phyloP scores from a whole-genome alignment of 768 basidiomycete genomes.

The Rhodotorula taiwanensis region DNA sequence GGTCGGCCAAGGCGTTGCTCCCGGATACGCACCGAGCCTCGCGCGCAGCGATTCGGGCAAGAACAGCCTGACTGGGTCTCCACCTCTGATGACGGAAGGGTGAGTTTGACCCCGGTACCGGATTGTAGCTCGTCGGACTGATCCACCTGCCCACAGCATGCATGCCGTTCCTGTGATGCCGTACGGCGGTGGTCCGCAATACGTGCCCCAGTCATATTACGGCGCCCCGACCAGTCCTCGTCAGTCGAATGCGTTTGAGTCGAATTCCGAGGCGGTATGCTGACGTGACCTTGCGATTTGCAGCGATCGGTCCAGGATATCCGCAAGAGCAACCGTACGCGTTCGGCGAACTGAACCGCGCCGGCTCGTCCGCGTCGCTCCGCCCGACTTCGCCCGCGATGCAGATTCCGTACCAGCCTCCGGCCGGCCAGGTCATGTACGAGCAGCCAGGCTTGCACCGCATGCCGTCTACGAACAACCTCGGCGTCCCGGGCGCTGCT shows the following conservation, averaged over 20 bases:
- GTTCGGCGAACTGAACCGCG: constrained; percentile 24
- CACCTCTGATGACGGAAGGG: constrained; percentile 21
- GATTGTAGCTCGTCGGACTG: too few relatives aligned
- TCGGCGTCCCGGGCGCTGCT: too few relatives aligned
- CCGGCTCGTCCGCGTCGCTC: neutral
- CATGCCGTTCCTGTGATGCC: constrained; percentile 9
- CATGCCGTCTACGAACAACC: too few relatives aligned
- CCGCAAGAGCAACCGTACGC: constrained; percentile 23
- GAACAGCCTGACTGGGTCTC: neutral
- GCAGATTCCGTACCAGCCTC: too few relatives aligned
- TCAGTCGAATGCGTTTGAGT: neutral
- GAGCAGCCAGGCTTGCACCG: too few relatives aligned
- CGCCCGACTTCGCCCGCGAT: too few relatives aligned
- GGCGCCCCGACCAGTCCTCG: constrained; percentile 16
- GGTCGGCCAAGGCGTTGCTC: neutral
- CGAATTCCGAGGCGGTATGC: neutral
- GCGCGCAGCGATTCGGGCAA: constrained; percentile 26
- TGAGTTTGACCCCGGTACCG: neutral
- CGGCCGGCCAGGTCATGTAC: too few relatives aligned
- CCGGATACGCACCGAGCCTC: constrained; percentile 16
- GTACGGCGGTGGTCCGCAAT: constrained; percentile 9
- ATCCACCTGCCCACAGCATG: neutral
- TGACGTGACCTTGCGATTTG: neutral
- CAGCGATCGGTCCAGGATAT: constrained; percentile 11
- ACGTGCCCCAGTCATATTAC: constrained; percentile 10